Evolutionary conservation across 2,329 filamentous ascomycete species (phyloP).

Genomic region (Colletotrichum lindemuthianum): DNA sequence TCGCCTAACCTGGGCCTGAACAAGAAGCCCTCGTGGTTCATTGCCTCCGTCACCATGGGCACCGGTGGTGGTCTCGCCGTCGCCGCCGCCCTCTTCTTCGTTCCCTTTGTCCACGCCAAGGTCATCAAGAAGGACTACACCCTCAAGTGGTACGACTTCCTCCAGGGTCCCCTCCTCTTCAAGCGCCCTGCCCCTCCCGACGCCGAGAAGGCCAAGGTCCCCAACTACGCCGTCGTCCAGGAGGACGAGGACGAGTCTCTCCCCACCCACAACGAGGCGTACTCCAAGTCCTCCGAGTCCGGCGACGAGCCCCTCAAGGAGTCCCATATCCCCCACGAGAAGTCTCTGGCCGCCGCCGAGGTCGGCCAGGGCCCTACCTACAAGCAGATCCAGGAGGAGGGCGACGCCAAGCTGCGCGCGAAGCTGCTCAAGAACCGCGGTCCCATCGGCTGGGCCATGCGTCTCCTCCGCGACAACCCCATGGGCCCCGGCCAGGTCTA

Average conservation of each 20-base stretch:
- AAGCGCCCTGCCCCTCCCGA: constrained; percentile 65
- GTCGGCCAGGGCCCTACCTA: constrained; percentile 62
- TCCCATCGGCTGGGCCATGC: constrained; percentile 86
- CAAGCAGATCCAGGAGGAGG: constrained; percentile 68
- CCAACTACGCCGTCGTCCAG: constrained; percentile 82
- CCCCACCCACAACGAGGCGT: constrained; percentile 41
- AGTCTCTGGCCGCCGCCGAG: constrained; percentile 51
- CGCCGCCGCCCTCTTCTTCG: constrained; percentile 75
- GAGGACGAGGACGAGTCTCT: constrained; percentile 56
- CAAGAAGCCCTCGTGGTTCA: constrained; percentile 75
- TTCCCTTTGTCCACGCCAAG: constrained; percentile 73
- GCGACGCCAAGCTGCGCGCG: constrained; percentile 67
- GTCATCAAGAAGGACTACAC: constrained; percentile 75
- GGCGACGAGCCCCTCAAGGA: constrained; percentile 57
- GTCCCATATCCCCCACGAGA: constrained; percentile 46
- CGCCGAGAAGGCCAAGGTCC: constrained; percentile 69
- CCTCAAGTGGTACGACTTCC: constrained; percentile 70
- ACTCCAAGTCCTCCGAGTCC: constrained; percentile 35
- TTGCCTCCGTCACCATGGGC: constrained; percentile 73
- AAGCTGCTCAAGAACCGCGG: constrained; percentile 71
- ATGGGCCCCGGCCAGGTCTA: constrained; percentile 79
- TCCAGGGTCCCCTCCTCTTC: constrained; percentile 72
- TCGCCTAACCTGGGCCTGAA: constrained; percentile 73
- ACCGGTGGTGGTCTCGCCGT: constrained; percentile 68
- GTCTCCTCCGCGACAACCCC: constrained; percentile 77